These are phyloP conservation scores for Gracilaria domingensis DNA, from an alignment of 23 red algal genomes.

Conservation along the genomic window DNA sequence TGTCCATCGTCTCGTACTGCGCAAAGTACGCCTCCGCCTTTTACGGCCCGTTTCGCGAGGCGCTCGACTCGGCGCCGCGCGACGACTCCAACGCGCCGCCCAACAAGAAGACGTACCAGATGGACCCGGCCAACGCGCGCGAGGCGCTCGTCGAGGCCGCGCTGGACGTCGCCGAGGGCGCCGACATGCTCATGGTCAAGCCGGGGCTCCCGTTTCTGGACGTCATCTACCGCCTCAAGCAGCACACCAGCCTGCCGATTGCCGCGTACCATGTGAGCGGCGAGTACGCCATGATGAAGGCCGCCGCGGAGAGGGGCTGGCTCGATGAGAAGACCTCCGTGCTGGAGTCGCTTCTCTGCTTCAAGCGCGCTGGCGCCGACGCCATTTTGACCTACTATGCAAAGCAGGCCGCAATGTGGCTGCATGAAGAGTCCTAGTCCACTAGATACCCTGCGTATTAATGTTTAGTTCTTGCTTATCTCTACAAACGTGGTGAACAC, in stretches of 20 bases:
- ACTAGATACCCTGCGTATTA: too few relatives aligned
- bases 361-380: constrained; percentile 96
- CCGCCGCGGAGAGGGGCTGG: constrained; percentile 93
- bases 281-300: constrained; percentile 99
- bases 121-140: constrained; percentile 93
- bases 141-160: constrained; percentile 89
- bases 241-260: constrained; percentile 77
- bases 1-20: constrained; percentile 96
- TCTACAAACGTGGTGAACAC: too few relatives aligned
- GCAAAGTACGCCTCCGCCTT: constrained; percentile 98
- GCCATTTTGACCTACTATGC: constrained; percentile 99
- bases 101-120: constrained; percentile 99
- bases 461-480: too few relatives aligned
- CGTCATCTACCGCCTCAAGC: constrained; percentile 84
- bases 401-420: constrained; percentile 92
- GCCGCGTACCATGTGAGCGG: constrained; percentile 97
- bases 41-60: constrained; percentile 97
- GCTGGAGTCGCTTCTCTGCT: constrained; percentile 87
- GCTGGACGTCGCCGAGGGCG: constrained; percentile 92
- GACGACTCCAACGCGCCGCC: constrained; percentile 82
- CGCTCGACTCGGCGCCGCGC: constrained; percentile 92
- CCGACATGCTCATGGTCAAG: constrained; percentile 99
- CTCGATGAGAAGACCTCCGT: constrained; percentile 93
- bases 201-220: constrained; percentile 98
- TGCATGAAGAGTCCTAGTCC: constrained; percentile 69